phyloP scores from a whole-genome alignment of 495 filamentous ascomycete species.

The Aspergillus carlsbadensis region DNA sequence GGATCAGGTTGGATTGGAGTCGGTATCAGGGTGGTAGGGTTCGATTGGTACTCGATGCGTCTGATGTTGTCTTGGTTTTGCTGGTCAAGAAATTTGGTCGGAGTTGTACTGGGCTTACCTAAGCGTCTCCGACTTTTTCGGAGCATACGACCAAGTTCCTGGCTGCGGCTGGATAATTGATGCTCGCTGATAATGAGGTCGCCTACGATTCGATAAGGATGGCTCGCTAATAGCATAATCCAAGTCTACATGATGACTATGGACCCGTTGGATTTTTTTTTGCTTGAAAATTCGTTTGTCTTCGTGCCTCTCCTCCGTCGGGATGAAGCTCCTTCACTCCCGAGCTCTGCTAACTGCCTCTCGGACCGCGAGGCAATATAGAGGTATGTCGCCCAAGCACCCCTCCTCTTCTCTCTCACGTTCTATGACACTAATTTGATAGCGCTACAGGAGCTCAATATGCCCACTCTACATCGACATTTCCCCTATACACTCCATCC shows the following conservation, averaged over 20 bases:
- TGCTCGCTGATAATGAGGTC: neutral
- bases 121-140: conserved; percentile 11
- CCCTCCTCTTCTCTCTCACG: no score
- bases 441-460: neutral
- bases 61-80: neutral
- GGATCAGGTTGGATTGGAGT: neutral
- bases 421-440: neutral
- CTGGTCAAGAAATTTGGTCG: conserved; percentile 16
- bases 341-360: conserved; percentile 23
- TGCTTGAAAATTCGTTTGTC: conserved; percentile 1
- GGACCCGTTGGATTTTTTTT: conserved; percentile 3
- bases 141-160: neutral
- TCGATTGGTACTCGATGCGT: neutral
- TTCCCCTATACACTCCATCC: neutral
- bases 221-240: neutral
- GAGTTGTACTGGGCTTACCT: conserved; percentile 9
- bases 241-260: conserved; percentile 17
- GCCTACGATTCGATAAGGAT: neutral
- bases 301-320: conserved; percentile 15
- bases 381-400: conserved; percentile 8
- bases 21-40: neutral
- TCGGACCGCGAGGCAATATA: conserved; percentile 8
- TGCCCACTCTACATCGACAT: neutral
- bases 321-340: conserved; percentile 35
- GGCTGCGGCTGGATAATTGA: neutral